These are phyloP conservation scores for Scorias spongiosa DNA, from an alignment of 2,329 filamentous ascomycete species.

Conservation along the genomic window DNA sequence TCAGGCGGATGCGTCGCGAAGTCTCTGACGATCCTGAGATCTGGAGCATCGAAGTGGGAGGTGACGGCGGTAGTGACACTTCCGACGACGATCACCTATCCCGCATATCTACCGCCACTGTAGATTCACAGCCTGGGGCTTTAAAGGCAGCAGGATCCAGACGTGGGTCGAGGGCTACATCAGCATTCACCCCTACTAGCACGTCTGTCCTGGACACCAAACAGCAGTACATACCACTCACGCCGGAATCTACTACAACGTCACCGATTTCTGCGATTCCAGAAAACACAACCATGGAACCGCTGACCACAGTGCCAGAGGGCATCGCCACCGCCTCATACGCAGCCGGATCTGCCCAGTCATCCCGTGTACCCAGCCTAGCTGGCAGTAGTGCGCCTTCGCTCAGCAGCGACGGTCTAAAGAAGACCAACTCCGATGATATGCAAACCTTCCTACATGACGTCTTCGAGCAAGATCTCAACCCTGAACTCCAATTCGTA, in stretches of 20 bases:
- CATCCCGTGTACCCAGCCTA: slow-evolving; percentile 58
- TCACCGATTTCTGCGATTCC: slow-evolving; percentile 7
- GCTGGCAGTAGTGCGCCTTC: slow-evolving; percentile 45
- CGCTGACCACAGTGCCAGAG: slow-evolving; percentile 15
- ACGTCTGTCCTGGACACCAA: not conserved
- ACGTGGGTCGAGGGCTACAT: slow-evolving; percentile 13
- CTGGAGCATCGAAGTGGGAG: slow-evolving; percentile 77
- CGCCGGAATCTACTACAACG: slow-evolving; percentile 10
- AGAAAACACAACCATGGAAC: slow-evolving; percentile 3
- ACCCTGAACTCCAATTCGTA: slow-evolving; percentile 84
- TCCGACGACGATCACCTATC: slow-evolving; percentile 22
- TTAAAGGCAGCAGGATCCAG: slow-evolving; percentile 4
- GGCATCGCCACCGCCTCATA: slow-evolving; percentile 67
- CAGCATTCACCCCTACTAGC: slow-evolving; percentile 8
- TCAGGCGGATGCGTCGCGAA: slow-evolving; percentile 14
- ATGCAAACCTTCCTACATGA: slow-evolving; percentile 23
- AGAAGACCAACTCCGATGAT: slow-evolving; percentile 36
- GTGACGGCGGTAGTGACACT: slow-evolving; percentile 39
- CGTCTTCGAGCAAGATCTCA: slow-evolving; percentile 46
- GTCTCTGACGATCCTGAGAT: slow-evolving; percentile 38
- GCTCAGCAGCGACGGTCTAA: slow-evolving; percentile 8
- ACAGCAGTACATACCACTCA: slow-evolving; percentile 10
- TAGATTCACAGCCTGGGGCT: slow-evolving; percentile 8
- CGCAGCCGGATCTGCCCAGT: slow-evolving; percentile 31
- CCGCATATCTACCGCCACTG: slow-evolving; percentile 20